Evolutionary conservation across 352 stramenopile species (phyloP).

Genomic region (Phytophthora tubulina): DNA sequence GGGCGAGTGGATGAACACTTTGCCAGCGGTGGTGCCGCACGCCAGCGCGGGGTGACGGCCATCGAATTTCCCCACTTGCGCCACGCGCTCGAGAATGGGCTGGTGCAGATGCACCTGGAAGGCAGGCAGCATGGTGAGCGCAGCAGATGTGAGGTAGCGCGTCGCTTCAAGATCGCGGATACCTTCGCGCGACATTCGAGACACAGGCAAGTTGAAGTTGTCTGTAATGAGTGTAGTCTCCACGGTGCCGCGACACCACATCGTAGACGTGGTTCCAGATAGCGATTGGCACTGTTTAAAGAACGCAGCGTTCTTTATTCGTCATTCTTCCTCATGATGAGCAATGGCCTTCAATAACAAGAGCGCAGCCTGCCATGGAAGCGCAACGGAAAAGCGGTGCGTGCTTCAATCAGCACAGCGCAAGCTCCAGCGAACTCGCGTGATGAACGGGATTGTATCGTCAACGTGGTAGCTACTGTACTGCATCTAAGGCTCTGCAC

Average conservation of each 20-base stretch:
- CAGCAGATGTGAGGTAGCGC: slow-evolving; percentile 2
- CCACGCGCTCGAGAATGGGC: slow-evolving; percentile 79
- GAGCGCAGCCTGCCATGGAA: too few relatives aligned
- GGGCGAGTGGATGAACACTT: slow-evolving; percentile 93
- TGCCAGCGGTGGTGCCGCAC: slow-evolving; percentile 89
- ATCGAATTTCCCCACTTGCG: slow-evolving; percentile 85
- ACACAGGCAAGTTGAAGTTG: slow-evolving; percentile 3
- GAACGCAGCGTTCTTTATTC: too few relatives aligned
- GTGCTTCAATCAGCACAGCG: too few relatives aligned
- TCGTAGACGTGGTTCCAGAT: neutral
- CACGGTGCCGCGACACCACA: neutral
- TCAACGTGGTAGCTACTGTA: too few relatives aligned
- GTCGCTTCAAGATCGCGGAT: slow-evolving; percentile 40
- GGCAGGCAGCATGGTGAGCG: slow-evolving; percentile 64
- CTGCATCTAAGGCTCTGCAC: too few relatives aligned
- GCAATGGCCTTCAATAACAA: too few relatives aligned
- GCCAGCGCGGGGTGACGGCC: slow-evolving; percentile 80
- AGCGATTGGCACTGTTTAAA: too few relatives aligned
- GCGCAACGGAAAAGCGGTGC: too few relatives aligned
- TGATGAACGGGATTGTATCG: too few relatives aligned
- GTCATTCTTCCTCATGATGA: too few relatives aligned
- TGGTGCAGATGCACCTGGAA: slow-evolving; percentile 89
- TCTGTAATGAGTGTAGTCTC: neutral
- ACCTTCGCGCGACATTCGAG: slow-evolving; percentile 38
- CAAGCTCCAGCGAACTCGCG: too few relatives aligned